Base-by-base conservation (phyloP, 257 asterid species). In the Penstemon davidsonii region DNA sequence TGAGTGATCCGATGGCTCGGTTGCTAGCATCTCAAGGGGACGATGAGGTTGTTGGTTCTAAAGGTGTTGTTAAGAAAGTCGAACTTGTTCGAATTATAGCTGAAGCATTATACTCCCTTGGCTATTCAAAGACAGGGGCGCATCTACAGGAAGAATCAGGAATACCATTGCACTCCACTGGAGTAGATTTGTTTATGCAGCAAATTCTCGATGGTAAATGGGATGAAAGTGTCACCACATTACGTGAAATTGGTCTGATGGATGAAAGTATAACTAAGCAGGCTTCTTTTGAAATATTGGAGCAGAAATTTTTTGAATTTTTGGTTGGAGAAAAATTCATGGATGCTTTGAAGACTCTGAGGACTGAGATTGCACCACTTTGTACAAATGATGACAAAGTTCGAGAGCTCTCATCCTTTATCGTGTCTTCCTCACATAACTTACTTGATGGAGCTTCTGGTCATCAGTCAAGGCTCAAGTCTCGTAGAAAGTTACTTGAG, bases 301-400 rank as follows among this genome's bases (percentile, higher is more conserved):
- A 90, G 85, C 96, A 88, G 84, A 90, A 90, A 73, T 86, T 86
- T 71, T 73, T 86, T 72, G 91, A 88, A 77, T 83, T 80, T 74
- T 62, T 90, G 76, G 83, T 72, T 71, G 88, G 78, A 72, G 87
- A 76, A 45, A 84, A 83, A 46, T 6, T 80, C 64, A 86, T 77
- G 88, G 96, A 81, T 81, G 97, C 97, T 75, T 83, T 90, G 75
- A 82, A 74, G 81, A 86, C 94, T n/a, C 78, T 90, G 77, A 85
- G 94, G 78, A 83, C 86, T 45, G 88, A 90, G 78, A 85, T 88
- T 64, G 79, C 87, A 55, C 89, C 94, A 53, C 88, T 86, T 59
- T 66, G 79, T 73, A 46, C 79, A 55, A 81, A 83, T 51, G 80
- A 63, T 47, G 76, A 80, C 59, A 83, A 81, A 82, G 88, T 88